phyloP scores from a whole-genome alignment of 257 asterid genomes.

The Rhazya stricta region DNA sequence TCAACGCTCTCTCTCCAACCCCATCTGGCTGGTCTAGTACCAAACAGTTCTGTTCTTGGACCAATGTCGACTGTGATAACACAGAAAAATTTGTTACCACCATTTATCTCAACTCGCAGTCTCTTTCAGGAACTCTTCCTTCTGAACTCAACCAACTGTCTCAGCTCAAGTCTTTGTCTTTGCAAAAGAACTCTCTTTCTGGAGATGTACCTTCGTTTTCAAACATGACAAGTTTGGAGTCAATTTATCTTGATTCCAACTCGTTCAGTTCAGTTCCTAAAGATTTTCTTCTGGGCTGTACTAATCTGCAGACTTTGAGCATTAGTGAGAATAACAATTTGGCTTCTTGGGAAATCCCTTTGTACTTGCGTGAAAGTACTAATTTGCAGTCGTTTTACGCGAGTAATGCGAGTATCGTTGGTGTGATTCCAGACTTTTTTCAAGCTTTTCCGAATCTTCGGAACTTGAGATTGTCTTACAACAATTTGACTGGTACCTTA shows the following conservation, averaged over 20 bases:
- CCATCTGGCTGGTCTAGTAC: constrained; percentile 66
- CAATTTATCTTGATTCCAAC: constrained; percentile 50
- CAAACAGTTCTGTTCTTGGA: constrained; percentile 59
- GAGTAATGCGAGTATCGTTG: constrained; percentile 49
- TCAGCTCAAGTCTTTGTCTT: constrained; percentile 44
- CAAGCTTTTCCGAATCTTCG: constrained; percentile 52
- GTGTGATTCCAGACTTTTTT: constrained; percentile 67
- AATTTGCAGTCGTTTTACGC: constrained; percentile 50
- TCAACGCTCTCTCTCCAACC: constrained; percentile 46
- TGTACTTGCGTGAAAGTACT: constrained; percentile 41
- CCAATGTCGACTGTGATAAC: constrained; percentile 49
- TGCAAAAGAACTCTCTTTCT: constrained; percentile 56
- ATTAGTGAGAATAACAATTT: constrained; percentile 43
- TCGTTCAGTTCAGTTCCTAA: constrained; percentile 42
- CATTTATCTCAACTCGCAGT: constrained; percentile 48
- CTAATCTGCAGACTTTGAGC: constrained; percentile 42
- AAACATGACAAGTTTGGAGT: constrained; percentile 50
- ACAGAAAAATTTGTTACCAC: constrained; percentile 37
- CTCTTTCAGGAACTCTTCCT: constrained; percentile 64
- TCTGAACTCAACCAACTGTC: constrained; percentile 55
- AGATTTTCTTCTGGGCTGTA: constrained; percentile 54
- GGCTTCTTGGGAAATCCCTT: constrained; percentile 61
- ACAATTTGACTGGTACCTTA: constrained; percentile 59
- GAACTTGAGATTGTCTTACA: constrained; percentile 63
- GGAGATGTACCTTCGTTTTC: constrained; percentile 71